These are phyloP conservation scores for Pisolithus tinctorius DNA, from an alignment of 768 basidiomycete genomes.

Conservation along the genomic window DNA sequence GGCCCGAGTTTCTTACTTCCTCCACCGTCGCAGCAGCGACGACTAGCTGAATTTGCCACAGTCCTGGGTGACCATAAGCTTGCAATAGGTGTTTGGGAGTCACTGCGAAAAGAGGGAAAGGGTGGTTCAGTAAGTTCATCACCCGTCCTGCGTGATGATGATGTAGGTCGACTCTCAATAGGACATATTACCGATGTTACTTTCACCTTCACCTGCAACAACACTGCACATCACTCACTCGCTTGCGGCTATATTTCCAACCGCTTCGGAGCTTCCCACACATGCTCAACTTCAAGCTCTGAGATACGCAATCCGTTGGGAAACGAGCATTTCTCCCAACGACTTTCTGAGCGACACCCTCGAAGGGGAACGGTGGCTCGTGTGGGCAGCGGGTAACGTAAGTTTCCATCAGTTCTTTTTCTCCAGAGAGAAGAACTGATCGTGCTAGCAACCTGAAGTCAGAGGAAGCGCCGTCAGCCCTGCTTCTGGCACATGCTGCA, in stretches of 20 bases:
- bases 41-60: slow-evolving; percentile 95
- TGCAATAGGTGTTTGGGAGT: slow-evolving; percentile 80
- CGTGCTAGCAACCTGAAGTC: slow-evolving; percentile 41
- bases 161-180: slow-evolving; percentile 24
- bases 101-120: slow-evolving; percentile 78
- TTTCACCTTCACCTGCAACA: slow-evolving; percentile 59
- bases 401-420: slow-evolving; percentile 21
- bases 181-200: slow-evolving; percentile 77
- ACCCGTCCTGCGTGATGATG: neutral
- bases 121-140: slow-evolving; percentile 66
- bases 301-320: slow-evolving; percentile 71
- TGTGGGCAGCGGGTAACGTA: slow-evolving; percentile 80
- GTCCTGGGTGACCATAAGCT: slow-evolving; percentile 86
- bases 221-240: slow-evolving; percentile 58
- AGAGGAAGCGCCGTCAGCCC: slow-evolving; percentile 75
- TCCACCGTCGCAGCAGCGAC: slow-evolving; percentile 64
- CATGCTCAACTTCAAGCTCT: slow-evolving; percentile 65
- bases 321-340: slow-evolving; percentile 46
- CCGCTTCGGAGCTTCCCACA: slow-evolving; percentile 44
- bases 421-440: slow-evolving; percentile 17
- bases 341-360: slow-evolving; percentile 55
- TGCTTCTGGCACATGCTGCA: slow-evolving; percentile 79
- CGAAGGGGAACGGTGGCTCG: slow-evolving; percentile 81
- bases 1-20: slow-evolving; percentile 15
- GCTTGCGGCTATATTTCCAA: slow-evolving; percentile 40